Evolutionary conservation across 768 basidiomycete genomes (phyloP).

Genomic region (Hygrophorus pudorinus): DNA sequence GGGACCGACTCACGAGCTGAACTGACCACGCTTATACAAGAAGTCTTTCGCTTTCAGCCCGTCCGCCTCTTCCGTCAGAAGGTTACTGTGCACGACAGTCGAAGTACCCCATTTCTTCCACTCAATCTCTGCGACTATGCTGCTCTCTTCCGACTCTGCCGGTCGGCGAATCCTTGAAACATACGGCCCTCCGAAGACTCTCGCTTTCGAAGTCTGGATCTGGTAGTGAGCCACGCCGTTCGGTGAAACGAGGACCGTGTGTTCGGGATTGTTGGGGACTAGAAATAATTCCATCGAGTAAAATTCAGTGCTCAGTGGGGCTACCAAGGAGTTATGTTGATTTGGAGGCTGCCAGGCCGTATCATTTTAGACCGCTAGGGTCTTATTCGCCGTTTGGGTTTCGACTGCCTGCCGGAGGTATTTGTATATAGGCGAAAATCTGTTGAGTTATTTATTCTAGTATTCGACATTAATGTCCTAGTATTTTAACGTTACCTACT

Average conservation of each 20-base stretch:
- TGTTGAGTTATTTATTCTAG: no score
- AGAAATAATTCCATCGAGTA: conserved; percentile 41
- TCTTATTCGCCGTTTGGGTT: no score
- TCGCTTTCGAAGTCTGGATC: conserved; percentile 29
- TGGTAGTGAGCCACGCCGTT: conserved; percentile 43
- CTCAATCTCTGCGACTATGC: conserved; percentile 39
- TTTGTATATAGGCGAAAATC: no score
- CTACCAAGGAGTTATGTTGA: no score
- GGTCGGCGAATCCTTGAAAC: conserved; percentile 34
- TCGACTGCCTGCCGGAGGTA: no score
- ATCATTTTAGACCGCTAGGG: no score
- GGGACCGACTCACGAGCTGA: conserved; percentile 29
- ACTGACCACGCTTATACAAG: conserved; percentile 31
- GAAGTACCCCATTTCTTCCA: conserved; percentile 34
- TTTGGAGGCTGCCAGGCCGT: no score
- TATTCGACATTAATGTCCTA: no score
- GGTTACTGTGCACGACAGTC: conserved; percentile 31
- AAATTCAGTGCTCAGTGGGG: background rate
- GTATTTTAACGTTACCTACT: no score
- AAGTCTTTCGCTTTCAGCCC: conserved; percentile 28
- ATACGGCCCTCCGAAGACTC: conserved; percentile 15
- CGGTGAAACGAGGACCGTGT: conserved; percentile 37
- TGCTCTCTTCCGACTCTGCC: conserved; percentile 25
- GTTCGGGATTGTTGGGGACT: conserved; percentile 38
- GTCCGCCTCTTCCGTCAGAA: conserved; percentile 21